A percentile compares a stretch with the other conserved stretches of the same genome.
Conservation (phyloP, 2,329 filamentous ascomycete genomes). For the Chaetomium sp. region DNA sequence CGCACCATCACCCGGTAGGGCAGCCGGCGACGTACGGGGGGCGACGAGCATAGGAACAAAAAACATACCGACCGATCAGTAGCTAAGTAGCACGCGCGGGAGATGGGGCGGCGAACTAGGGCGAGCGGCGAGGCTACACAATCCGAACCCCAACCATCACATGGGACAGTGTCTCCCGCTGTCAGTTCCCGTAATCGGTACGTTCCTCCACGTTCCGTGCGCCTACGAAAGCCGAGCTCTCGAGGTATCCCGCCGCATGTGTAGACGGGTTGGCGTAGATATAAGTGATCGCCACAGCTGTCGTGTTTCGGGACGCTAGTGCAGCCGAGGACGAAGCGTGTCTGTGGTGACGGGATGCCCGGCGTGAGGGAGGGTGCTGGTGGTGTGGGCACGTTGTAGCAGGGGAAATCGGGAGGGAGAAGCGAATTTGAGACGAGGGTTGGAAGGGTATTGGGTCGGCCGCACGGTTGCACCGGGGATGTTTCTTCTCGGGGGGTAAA, state of each 20-base stretch:
- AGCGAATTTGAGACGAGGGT: constrained; percentile 34
- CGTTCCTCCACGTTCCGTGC: constrained; percentile 37
- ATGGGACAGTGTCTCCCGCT: constrained; percentile 43
- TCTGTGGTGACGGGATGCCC: constrained; percentile 11
- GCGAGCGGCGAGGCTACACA: constrained; percentile 46
- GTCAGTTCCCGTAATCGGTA: constrained; percentile 43
- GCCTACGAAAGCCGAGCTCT: constrained; percentile 32
- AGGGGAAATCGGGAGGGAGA: constrained; percentile 28
- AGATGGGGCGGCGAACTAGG: constrained; percentile 44
- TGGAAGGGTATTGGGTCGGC: constrained; percentile 31
- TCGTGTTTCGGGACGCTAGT: constrained; percentile 26
- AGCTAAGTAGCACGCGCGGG: constrained; percentile 38
- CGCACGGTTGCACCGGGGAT: constrained; percentile 32
- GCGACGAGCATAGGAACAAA: constrained; percentile 27
- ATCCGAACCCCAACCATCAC: constrained; percentile 47
- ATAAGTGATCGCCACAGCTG: constrained; percentile 15
- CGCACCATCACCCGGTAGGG: background rate
- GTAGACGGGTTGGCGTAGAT: constrained; percentile 12
- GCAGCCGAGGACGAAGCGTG: constrained; percentile 18
- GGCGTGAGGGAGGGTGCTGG: constrained; percentile 16
- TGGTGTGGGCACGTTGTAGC: constrained; percentile 21
- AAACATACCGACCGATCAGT: constrained; percentile 48
- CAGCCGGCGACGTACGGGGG: constrained; percentile 3
- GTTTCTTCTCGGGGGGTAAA: constrained; percentile 24
- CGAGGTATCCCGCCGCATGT: constrained; percentile 29